Evolutionary conservation across 2,329 filamentous ascomycete species (phyloP), one percentile per base, ranked within the genome.

Genomic region (Fusarium tanahbumbuense): DNA sequence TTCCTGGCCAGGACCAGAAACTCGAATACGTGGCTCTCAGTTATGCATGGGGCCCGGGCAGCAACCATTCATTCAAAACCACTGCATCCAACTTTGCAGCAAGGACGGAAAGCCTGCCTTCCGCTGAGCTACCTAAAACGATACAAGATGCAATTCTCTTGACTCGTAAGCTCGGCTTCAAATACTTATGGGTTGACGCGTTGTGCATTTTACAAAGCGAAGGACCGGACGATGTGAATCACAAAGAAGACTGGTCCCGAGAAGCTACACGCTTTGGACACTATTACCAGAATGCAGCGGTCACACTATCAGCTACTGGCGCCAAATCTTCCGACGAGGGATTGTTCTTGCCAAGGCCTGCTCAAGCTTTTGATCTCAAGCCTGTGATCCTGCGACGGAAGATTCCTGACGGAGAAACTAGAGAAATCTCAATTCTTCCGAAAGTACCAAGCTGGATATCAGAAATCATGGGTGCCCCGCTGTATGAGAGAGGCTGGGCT

Each of bases 161-260:
- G 8, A 56, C 53, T 3, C 42, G 53, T 3, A 45, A 28, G 22
- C 42, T 56, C 2, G n/a, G 53, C 9, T 47, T 56, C 5, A 48
- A 7, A 13, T 56, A 56, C 8, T 10, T 56, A 11, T 56, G 42
- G 42, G 53, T 56, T 8, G 42, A 56, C 11, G 42, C 42, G 3
- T 16, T 56, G 5, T 56, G 42, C 1, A 56, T 56, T 10, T 22
- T 56, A 16, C 42, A 56, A 48, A 56, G 53, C 3, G 42, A 56
- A 4, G 53, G 53, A 11, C 30, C n/a, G 3, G 4, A 48, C 6
- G 42, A 56, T 15, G 7, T 7, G 10, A 28, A 4, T 5, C 42
- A 56, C 2, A 27, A 37, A 48, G 13, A 48, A 6, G 53, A 56
- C 20, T 56, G 53, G 53, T 56, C 53, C 2, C 8, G 15, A 2